Percentiles rank a stretch among this genome's conserved stretches.
Conservation (phyloP, 345 rosid species). For the Diplotaxis tenuifolia region DNA sequence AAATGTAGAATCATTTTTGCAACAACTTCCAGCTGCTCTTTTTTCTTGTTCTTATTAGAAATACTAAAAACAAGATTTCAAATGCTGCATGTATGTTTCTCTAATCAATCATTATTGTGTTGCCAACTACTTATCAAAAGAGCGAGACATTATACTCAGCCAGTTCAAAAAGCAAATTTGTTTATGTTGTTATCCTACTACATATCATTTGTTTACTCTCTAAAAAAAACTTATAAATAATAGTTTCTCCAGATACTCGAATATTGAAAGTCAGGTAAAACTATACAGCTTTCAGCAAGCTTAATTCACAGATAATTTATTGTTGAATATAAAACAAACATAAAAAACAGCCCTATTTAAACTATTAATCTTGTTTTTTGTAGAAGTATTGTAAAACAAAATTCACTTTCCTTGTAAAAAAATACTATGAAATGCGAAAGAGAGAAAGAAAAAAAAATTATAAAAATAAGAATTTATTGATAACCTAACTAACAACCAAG, state of each 20-base stretch:
- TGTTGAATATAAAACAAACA: not conserved
- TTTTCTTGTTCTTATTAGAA: not conserved
- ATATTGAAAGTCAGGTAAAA: constrained; percentile 7
- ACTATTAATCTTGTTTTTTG: not conserved
- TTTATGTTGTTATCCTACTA: not conserved
- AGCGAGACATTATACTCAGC: not conserved
- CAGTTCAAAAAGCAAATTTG: not conserved
- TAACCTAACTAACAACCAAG: constrained; percentile 47
- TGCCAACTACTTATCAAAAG: constrained; percentile 6
- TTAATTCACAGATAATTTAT: not conserved
- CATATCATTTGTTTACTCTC: not conserved
- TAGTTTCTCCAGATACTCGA: not conserved
- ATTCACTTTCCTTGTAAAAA: not conserved
- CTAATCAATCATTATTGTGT: not conserved
- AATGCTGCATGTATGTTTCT: constrained; percentile 4
- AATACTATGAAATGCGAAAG: not conserved
- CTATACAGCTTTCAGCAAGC: not conserved
- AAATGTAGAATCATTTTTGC: not conserved
- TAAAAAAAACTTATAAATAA: not conserved
- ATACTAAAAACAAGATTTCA: not conserved
- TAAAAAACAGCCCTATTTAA: not conserved
- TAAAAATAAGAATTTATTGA: constrained; percentile 36
- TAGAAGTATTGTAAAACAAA: constrained; percentile 10
- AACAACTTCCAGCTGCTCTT: not conserved
- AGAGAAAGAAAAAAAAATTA: not conserved